A percentile compares a stretch with the other conserved stretches of the same genome.
Conservation (phyloP, 192 early-diverging fungal species). For the Mortierella hygrophila region DNA sequence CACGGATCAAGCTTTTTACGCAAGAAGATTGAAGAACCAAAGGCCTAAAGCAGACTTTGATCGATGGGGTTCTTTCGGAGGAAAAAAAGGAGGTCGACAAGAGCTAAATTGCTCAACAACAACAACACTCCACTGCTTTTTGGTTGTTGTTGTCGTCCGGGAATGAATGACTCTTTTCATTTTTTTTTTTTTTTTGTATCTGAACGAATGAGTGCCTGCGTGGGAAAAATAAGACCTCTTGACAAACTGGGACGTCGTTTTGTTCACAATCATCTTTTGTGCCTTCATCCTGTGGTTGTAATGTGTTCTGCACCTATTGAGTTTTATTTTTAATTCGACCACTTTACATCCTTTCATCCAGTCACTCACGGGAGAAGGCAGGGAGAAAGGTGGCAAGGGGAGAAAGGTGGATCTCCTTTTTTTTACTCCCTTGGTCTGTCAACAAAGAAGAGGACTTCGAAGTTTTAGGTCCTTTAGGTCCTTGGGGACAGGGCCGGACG, state of each 20-base stretch:
- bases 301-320: neutral
- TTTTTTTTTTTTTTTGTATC: neutral
- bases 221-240: constrained; percentile 6
- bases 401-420: too few relatives aligned
- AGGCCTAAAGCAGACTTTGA: neutral
- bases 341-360: neutral
- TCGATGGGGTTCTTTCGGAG: neutral
- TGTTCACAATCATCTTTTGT: neutral
- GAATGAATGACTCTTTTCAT: constrained; percentile 4
- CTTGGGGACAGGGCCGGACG: neutral
- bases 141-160: too few relatives aligned
- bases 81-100: neutral
- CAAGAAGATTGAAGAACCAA: neutral
- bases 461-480: too few relatives aligned
- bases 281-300: neutral
- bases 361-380: neutral
- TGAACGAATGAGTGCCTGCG: constrained; percentile 16
- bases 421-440: too few relatives aligned
- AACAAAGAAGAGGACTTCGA: too few relatives aligned
- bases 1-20: neutral
- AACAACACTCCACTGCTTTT: neutral
- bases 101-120: neutral
- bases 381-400: neutral
- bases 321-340: neutral
- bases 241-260: constrained; percentile 21